Conservation (phyloP, 177 flowering plant species). For the Tripterygium wilfordii region DNA sequence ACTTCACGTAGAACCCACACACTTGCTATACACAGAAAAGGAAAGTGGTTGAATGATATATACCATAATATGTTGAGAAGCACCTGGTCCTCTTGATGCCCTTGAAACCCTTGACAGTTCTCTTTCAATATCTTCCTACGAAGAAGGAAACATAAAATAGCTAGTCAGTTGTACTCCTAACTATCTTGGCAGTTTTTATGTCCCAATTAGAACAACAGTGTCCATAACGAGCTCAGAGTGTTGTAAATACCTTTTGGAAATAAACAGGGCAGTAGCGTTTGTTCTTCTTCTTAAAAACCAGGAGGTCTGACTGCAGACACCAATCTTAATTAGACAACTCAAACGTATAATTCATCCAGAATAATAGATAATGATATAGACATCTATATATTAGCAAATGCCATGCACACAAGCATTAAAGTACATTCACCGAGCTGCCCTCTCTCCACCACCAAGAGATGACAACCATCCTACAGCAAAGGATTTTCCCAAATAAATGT, state of each 20-base stretch:
- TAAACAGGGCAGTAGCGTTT: slow-evolving; percentile 82
- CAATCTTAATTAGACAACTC: slow-evolving; percentile 4
- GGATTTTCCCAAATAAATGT: too few relatives aligned
- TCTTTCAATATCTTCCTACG: slow-evolving; percentile 89
- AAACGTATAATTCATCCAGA: background rate
- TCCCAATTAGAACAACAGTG: background rate
- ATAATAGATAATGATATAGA: too few relatives aligned
- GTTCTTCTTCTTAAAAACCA: slow-evolving; percentile 79
- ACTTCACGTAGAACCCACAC: too few relatives aligned
- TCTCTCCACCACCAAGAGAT: too few relatives aligned
- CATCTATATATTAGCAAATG: too few relatives aligned
- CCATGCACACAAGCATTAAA: too few relatives aligned
- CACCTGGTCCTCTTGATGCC: slow-evolving; percentile 55
- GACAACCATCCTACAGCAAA: too few relatives aligned
- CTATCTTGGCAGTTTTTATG: background rate
- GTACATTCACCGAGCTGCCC: too few relatives aligned
- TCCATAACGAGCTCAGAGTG: background rate
- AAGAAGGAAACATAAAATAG: slow-evolving; percentile 6
- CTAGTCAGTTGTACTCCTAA: background rate
- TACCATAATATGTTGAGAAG: slow-evolving; percentile 86
- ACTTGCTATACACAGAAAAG: too few relatives aligned
- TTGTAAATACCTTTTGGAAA: slow-evolving; percentile 72
- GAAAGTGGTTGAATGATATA: background rate
- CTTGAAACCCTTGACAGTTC: slow-evolving; percentile 69
- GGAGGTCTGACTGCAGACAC: slow-evolving; percentile 81